Evolutionary conservation across 2,329 filamentous ascomycete genomes (phyloP).

Genomic region (Huntiella moniliformis): DNA sequence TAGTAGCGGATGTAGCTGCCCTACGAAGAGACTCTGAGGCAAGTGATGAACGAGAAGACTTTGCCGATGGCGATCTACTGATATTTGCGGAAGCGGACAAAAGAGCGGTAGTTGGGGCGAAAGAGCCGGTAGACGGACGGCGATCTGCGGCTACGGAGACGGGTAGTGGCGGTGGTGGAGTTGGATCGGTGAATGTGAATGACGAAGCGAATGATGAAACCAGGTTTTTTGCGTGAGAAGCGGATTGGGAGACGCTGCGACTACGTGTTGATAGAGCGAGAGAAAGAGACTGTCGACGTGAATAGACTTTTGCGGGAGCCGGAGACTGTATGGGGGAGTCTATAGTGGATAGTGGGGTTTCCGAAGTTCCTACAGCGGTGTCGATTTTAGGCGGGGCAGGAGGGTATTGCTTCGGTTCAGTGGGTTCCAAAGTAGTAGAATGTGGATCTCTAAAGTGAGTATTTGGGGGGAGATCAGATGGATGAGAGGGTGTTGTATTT

Average conservation of each 20-base stretch:
- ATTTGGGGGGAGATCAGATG: no score
- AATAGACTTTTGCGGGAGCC: conserved; percentile 7
- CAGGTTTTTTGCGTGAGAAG: conserved; percentile 9
- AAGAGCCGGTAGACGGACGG: conserved; percentile 2
- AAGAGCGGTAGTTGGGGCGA: conserved; percentile 3
- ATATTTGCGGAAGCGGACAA: conserved; percentile 2
- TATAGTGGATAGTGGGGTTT: neutral
- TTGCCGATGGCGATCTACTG: conserved; percentile 4
- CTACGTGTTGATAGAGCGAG: conserved; percentile 6
- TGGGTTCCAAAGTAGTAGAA: no score
- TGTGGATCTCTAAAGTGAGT: no score
- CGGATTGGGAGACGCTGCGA: conserved; percentile 10
- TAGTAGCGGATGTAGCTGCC: neutral
- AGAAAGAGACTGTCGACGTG: conserved; percentile 9
- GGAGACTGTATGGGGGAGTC: conserved; percentile 9
- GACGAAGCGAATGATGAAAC: conserved; percentile 4
- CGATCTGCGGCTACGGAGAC: neutral
- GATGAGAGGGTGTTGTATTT: conserved; percentile 1
- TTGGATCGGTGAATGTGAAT: conserved; percentile 3
- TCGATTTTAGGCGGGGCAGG: no score
- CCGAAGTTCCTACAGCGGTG: no score
- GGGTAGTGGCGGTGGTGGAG: neutral
- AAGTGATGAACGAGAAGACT: conserved; percentile 8
- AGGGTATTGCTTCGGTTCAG: no score
- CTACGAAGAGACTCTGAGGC: conserved; percentile 2